Percentiles rank a stretch among this genome's conserved stretches.
Conservation (phyloP, 2,329 filamentous ascomycete species). For the Zymoseptoria passerinii region DNA sequence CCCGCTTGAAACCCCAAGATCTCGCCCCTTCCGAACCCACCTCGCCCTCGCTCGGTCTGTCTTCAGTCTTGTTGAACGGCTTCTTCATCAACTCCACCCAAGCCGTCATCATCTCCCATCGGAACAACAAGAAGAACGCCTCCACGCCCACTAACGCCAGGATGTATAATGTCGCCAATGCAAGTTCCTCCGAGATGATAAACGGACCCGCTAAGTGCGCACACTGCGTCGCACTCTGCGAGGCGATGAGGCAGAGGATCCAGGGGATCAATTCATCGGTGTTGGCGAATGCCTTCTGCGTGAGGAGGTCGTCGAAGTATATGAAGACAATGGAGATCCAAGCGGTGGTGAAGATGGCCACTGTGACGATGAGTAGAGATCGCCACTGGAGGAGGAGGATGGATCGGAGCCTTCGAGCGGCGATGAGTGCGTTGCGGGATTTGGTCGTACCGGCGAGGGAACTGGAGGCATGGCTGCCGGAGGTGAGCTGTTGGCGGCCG, state of each 20-base stretch:
- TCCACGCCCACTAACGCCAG: conserved; percentile 20
- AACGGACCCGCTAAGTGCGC: conserved; percentile 11
- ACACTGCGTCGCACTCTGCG: conserved; percentile 15
- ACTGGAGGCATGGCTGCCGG: conserved; percentile 4
- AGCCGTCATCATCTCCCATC: conserved; percentile 14
- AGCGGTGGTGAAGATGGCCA: conserved; percentile 51
- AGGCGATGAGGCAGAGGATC: conserved; percentile 20
- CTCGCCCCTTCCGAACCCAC: neutral
- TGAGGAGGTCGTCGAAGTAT: conserved; percentile 16
- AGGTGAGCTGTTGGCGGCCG: conserved; percentile 13
- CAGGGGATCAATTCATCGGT: conserved; percentile 19
- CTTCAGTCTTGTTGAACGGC: conserved; percentile 7
- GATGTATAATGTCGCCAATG: conserved; percentile 19
- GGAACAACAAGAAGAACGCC: conserved; percentile 19
- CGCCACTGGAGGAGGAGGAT: conserved; percentile 79
- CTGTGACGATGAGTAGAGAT: conserved; percentile 67
- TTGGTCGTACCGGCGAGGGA: conserved; percentile 16
- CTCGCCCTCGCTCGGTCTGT: neutral
- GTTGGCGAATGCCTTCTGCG: conserved; percentile 14
- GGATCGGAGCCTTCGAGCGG: conserved; percentile 64
- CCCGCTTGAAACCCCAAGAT: neutral
- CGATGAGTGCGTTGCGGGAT: conserved; percentile 45
- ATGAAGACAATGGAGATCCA: conserved; percentile 22
- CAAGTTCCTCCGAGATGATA: conserved; percentile 15
- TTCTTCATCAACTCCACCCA: conserved; percentile 14